Evolutionary conservation across 2,329 filamentous ascomycete genomes (phyloP), one percentile per base, ranked within the genome.

Genomic region (Paramyrothecium roridum): DNA sequence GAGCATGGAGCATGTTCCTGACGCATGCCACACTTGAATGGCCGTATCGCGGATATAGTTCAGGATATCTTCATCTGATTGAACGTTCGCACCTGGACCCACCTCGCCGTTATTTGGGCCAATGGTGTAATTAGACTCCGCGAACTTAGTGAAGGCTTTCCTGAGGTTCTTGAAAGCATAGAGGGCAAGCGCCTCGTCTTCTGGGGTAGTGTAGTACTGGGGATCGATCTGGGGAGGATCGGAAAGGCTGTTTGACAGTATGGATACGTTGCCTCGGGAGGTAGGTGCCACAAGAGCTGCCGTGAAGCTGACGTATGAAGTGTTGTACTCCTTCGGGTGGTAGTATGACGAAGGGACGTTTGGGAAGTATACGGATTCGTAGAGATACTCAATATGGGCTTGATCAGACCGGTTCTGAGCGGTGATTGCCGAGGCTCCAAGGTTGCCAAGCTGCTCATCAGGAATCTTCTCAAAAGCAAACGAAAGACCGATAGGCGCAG

Each of bases 1-100:
- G 2, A 84, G 83, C 54, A 87, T 86, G 1, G 80, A 74, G 46
- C 76, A 80, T 0, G 82, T 84, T 59, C 80, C 80, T 1, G 77
- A 80, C 2, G 80, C 79, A 64, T 86, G 83, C 62, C 85, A 82
- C 0, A 81, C 80, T 8, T 8, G 4, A 4, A 21, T 48, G 73
- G 80, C 84, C 1, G 79, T 74, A 48, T 80, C 73, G 49, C 50
- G 63, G 48, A 65, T 65, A 62, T 65, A 75, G 72, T 60, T 80
- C 8, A 20, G 12, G 7, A 48, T 21, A 6, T 48, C 46, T 16
- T 23, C 22, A 20, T 48, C 46, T 13, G 19, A 21, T 8, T 21
- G 19, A 8, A 48, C 46, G 4, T 19, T 7, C 7, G 46, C 17
- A 19, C 46, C 46, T 19, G 46, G 46, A 20, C 7, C 19, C 12